Evolutionary conservation across 768 basidiomycete species (phyloP).

Genomic region (Kwoniella heveanensis): DNA sequence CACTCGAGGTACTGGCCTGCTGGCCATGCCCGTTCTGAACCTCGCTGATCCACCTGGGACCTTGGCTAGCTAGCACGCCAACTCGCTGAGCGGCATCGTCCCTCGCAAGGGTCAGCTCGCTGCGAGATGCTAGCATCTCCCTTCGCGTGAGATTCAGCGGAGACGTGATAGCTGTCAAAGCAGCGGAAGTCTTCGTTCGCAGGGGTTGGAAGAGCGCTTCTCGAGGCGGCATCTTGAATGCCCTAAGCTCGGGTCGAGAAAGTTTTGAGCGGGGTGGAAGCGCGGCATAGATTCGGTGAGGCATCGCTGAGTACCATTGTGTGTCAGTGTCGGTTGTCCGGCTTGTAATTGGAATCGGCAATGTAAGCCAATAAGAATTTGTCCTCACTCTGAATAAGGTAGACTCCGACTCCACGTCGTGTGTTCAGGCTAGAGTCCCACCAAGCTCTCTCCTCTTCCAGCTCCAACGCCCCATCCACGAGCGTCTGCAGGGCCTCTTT

Average conservation of each 20-base stretch:
- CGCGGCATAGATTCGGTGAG: conserved; percentile 41
- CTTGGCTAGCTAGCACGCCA: conserved; percentile 48
- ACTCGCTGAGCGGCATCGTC: conserved; percentile 44
- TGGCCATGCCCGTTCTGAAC: not conserved
- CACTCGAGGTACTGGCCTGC: not conserved
- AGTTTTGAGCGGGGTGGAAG: conserved; percentile 36
- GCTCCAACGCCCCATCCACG: conserved; percentile 67
- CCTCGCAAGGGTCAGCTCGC: conserved; percentile 37
- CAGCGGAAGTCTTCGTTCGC: conserved; percentile 28
- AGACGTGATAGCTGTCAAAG: conserved; percentile 40
- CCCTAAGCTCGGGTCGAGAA: conserved; percentile 33
- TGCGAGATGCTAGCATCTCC: conserved; percentile 47
- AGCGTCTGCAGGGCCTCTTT: conserved; percentile 66
- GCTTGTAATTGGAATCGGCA: no score
- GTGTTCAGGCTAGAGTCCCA: conserved; percentile 76
- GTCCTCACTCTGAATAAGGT: conserved; percentile 75
- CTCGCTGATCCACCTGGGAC: conserved; percentile 40
- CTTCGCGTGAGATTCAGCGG: conserved; percentile 50
- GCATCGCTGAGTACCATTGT: conserved; percentile 28
- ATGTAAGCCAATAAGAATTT: not conserved
- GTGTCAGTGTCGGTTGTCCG: conserved; percentile 1
- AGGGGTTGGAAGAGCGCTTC: conserved; percentile 41
- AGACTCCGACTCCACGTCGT: conserved; percentile 62
- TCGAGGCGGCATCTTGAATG: conserved; percentile 40
- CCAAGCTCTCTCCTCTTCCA: conserved; percentile 79